Evolutionary conservation across 2,329 filamentous ascomycete genomes (phyloP).

Genomic region (Parascedosporium putredinis): DNA sequence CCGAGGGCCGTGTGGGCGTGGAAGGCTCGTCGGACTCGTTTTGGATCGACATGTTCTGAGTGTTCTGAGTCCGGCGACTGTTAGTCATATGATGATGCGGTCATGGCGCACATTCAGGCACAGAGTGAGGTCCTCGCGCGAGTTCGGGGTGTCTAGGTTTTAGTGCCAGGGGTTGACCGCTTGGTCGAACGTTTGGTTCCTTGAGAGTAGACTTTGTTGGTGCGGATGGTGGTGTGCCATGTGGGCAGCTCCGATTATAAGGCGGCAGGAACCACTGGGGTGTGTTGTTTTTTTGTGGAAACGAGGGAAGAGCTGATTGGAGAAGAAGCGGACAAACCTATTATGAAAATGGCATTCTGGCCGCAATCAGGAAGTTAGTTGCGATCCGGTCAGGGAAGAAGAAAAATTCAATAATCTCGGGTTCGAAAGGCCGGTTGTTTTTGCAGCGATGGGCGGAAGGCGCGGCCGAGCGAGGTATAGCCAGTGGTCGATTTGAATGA

Average conservation of each 20-base stretch:
- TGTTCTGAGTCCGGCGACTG: background rate
- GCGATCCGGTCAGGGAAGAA: background rate
- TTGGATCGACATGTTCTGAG: conserved; percentile 1
- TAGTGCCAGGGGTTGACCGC: background rate
- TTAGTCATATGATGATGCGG: conserved; percentile 4
- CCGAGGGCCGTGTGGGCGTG: background rate
- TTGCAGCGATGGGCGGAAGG: too few species aligned
- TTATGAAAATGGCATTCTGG: conserved; percentile 1
- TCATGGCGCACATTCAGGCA: background rate
- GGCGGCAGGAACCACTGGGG: background rate
- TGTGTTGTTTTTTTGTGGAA: conserved; percentile 1
- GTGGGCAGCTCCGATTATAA: background rate
- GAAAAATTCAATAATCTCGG: background rate
- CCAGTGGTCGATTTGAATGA: background rate
- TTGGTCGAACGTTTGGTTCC: background rate
- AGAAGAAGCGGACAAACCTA: background rate
- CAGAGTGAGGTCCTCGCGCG: background rate
- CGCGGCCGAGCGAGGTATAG: too few species aligned
- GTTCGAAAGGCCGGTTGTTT: background rate
- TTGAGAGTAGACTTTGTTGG: background rate
- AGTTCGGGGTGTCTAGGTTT: background rate
- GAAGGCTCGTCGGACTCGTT: conserved; percentile 5
- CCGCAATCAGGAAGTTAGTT: conserved; percentile 1
- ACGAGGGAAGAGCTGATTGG: background rate
- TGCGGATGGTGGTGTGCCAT: background rate